These are phyloP conservation scores for Backusella mclennaniae DNA, from an alignment of 192 early-diverging fungal species.

Conservation along the genomic window DNA sequence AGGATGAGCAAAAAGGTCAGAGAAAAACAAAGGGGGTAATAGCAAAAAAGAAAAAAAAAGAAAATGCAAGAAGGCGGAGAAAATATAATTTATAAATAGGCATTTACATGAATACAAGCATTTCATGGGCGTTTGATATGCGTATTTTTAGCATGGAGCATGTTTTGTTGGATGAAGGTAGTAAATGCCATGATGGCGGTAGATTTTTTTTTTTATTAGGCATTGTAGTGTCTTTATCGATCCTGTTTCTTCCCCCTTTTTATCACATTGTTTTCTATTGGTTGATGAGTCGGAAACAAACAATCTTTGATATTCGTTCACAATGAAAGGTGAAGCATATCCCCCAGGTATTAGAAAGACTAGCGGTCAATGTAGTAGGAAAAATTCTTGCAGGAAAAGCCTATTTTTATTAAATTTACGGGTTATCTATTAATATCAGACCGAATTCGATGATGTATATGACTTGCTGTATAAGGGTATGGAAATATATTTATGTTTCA, in stretches of 20 bases:
- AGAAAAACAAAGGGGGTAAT: background rate
- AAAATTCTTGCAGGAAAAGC: no score
- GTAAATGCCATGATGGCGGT: background rate
- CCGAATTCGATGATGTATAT: background rate
- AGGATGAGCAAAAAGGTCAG: background rate
- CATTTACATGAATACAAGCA: constrained; percentile 35
- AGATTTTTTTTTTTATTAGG: background rate
- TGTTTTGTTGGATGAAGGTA: constrained; percentile 10
- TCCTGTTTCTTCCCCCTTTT: background rate
- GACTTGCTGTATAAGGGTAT: background rate
- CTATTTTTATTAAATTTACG: background rate
- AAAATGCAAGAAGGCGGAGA: background rate
- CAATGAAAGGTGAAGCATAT: background rate
- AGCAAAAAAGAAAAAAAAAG: background rate
- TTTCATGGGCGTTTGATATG: constrained; percentile 37
- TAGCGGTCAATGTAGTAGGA: constrained; percentile 8
- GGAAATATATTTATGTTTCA: background rate
- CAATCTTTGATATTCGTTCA: background rate
- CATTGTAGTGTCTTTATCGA: background rate
- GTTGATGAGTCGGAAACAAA: background rate
- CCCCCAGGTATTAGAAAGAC: background rate
- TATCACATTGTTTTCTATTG: background rate
- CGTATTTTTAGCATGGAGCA: constrained; percentile 28
- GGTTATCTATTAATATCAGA: background rate
- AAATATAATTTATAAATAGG: constrained; percentile 2